A percentile compares a stretch with the other conserved stretches of the same genome.
Conservation (phyloP, 805 yeast species). For the Cyberlindnera mississippiensis region DNA sequence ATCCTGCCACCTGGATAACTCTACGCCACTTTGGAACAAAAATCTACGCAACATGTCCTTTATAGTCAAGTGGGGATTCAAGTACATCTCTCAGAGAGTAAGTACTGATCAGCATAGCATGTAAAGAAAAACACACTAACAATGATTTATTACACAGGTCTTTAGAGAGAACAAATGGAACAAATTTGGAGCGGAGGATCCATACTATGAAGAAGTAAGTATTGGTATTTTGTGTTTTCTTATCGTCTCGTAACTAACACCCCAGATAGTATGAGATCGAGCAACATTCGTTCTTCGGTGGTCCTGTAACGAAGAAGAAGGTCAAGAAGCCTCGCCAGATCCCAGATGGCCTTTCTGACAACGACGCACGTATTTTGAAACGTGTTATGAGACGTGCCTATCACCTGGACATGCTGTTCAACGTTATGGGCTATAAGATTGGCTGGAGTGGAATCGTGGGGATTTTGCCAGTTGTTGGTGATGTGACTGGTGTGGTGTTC, state of each 20-base stretch:
- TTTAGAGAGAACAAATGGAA: conserved; percentile 33
- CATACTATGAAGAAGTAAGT: conserved; percentile 36
- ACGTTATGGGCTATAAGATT: conserved; percentile 55
- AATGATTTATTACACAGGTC: conserved; percentile 14
- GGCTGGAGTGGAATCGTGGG: conserved; percentile 73
- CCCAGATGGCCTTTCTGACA: conserved; percentile 53
- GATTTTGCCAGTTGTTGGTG: conserved; percentile 66
- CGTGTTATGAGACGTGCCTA: conserved; percentile 58
- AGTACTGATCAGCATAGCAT: conserved; percentile 1
- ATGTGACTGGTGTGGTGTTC: conserved; percentile 46
- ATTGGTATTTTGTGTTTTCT: neutral
- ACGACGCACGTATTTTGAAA: conserved; percentile 48
- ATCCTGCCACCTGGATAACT: no score
- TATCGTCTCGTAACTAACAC: neutral
- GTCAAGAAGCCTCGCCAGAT: conserved; percentile 31
- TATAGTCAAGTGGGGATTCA: conserved; percentile 18
- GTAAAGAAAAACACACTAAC: neutral
- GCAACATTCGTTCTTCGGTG: conserved; percentile 20
- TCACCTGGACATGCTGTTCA: conserved; percentile 63
- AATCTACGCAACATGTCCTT: no score
- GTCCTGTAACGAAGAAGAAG: conserved; percentile 17
- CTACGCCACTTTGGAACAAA: no score
- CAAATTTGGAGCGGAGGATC: conserved; percentile 40
- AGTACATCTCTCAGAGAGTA: conserved; percentile 24
- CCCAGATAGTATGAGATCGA: conserved; percentile 21